These are phyloP conservation scores for Exophiala sideris DNA, from an alignment of 2,329 filamentous ascomycete species.

Conservation along the genomic window DNA sequence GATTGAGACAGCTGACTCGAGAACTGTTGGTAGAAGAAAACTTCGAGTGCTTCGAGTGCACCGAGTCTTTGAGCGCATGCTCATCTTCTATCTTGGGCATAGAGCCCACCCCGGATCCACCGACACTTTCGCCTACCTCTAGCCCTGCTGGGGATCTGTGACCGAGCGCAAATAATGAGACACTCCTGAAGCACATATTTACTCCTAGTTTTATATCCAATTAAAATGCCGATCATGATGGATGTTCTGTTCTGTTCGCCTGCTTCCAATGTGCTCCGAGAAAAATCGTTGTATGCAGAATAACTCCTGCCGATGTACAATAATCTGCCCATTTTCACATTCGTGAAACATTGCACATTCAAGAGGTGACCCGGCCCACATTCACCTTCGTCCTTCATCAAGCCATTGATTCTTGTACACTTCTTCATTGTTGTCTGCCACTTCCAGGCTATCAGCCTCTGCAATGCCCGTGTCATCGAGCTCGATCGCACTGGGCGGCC, in stretches of 20 bases:
- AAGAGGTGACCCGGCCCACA: not conserved
- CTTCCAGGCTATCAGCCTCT: constrained; percentile 9
- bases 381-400: constrained; percentile 6
- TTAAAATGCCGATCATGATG: too few relatives aligned
- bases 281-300: not conserved
- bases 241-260: too few relatives aligned
- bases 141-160: too few relatives aligned
- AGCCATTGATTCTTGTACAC: constrained; percentile 10
- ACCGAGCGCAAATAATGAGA: too few relatives aligned
- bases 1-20: too few relatives aligned
- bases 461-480: constrained; percentile 10
- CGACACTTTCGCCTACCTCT: too few relatives aligned
- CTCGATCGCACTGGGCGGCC: constrained; percentile 11
- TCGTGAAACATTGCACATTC: not conserved
- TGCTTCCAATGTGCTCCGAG: too few relatives aligned
- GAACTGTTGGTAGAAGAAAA: too few relatives aligned
- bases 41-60: too few relatives aligned
- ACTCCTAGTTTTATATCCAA: too few relatives aligned
- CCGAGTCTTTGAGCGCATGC: constrained; percentile 3
- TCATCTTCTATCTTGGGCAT: constrained; percentile 9
- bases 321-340: not conserved
- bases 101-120: not conserved
- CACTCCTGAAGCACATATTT: too few relatives aligned
- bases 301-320: not conserved
- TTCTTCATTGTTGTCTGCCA: constrained; percentile 1